Evolutionary conservation across 768 basidiomycete genomes (phyloP), one percentile per base, ranked within the genome.

Genomic region (Hemileccinum impolitum): DNA sequence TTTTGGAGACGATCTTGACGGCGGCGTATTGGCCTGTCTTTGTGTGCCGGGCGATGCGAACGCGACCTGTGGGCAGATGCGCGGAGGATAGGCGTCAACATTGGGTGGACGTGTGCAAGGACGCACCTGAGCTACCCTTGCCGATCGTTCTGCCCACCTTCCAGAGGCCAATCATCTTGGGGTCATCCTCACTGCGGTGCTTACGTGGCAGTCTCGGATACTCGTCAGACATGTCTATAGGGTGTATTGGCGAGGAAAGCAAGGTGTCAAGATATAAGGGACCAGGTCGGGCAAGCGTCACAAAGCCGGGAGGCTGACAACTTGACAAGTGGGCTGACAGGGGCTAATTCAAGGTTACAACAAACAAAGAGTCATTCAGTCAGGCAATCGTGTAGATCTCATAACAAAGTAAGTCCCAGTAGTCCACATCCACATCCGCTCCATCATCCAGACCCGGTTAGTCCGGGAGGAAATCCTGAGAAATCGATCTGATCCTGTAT

Each of bases 401-500:
- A 44, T 55, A 43, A 51, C 26, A 59, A 56, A 36, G 42, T 14
- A 51, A 51, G 47, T 45, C 43, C 30, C 5, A 34, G 34, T 50
- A 51, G 31, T 45, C 45, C 40, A 50, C 53, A 55, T 56, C 37
- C 57, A 66, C 53, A 44, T 48, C 36, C 26, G 23, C 39, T 25
- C 37, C 39, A 45, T 66, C 52, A 70, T 30, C 54, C 51, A 35
- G 70, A 70, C 31, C 78, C 76, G 17, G 87, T 90, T 57, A 90
- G 66, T 36, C 81, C 80, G 18, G 84, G 75, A 15, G 94, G 93
- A 68, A 97, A 95, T 2, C 91, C 89, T 18, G 87, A 66, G 66
- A 98, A 98, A 70, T 98, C 94, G 48, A 93, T 84, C 72, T 97
- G 94, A 42, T 99, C 96, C 67, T 94, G 90, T 43, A 88, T 69